Conservation (phyloP, 176 grass and related monocot species). For the Phragmites australis region DNA sequence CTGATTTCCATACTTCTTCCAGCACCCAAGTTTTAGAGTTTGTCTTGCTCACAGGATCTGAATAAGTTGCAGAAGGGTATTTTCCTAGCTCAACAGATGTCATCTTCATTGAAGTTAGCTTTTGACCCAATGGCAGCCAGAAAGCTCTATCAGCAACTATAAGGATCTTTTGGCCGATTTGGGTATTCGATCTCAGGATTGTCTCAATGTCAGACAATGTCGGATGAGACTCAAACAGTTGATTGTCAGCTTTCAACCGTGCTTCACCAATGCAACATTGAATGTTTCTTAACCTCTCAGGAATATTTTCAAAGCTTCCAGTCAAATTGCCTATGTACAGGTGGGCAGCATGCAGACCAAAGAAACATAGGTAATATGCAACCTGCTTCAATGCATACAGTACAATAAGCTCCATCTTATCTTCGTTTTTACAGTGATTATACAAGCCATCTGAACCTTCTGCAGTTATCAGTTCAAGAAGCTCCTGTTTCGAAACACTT, state of each 20-base stretch:
- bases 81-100: constrained; percentile 40
- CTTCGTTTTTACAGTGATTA: constrained; percentile 38
- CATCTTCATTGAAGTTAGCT: constrained; percentile 63
- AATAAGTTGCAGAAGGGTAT: constrained; percentile 30
- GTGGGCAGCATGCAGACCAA: constrained; percentile 68
- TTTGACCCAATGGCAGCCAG: constrained; percentile 63
- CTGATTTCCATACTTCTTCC: constrained; percentile 42
- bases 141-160: constrained; percentile 63
- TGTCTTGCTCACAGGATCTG: constrained; percentile 26
- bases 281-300: constrained; percentile 56
- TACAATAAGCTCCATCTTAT: constrained; percentile 52
- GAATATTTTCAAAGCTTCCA: constrained; percentile 49
- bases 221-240: constrained; percentile 60
- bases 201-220: constrained; percentile 55
- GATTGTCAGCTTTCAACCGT: constrained; percentile 39
- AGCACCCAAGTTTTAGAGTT: constrained; percentile 40
- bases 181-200: constrained; percentile 50
- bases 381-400: constrained; percentile 69
- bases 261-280: constrained; percentile 54
- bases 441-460: constrained; percentile 38
- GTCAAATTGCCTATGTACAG: constrained; percentile 58
- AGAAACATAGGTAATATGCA: constrained; percentile 78
- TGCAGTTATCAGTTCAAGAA: constrained; percentile 57
- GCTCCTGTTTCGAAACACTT: constrained; percentile 65
- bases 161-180: constrained; percentile 49